A percentile compares a stretch with the other conserved stretches of the same genome.
These are phyloP conservation scores for Penicillium paxilli DNA, from an alignment of 495 filamentous ascomycete genomes.

Conservation along the genomic window DNA sequence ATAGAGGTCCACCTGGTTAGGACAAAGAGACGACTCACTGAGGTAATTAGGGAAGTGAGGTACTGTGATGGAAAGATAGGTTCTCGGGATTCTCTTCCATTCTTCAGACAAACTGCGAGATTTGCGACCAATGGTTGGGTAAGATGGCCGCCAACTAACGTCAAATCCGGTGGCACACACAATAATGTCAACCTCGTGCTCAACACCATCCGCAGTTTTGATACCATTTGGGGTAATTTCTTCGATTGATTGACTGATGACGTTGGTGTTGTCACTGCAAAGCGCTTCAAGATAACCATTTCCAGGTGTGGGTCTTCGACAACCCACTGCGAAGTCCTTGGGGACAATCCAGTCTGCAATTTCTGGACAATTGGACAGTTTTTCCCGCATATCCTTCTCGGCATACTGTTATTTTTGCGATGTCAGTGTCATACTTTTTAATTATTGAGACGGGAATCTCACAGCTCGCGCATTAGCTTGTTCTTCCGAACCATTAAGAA, in stretches of 20 bases:
- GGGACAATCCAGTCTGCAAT: constrained; percentile 9
- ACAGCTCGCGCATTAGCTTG: background rate
- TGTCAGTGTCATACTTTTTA: background rate
- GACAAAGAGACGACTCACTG: constrained; percentile 10
- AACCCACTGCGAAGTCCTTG: constrained; percentile 10
- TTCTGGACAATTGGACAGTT: background rate
- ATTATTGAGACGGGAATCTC: background rate
- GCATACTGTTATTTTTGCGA: background rate
- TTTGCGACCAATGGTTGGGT: background rate
- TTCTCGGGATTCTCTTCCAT: constrained; percentile 11
- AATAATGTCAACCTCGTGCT: constrained; percentile 6
- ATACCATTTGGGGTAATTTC: constrained; percentile 49
- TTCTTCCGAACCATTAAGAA: constrained; percentile 8
- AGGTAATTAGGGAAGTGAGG: constrained; percentile 59
- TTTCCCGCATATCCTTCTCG: constrained; percentile 5
- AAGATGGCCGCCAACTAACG: background rate
- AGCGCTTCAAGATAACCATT: constrained; percentile 41
- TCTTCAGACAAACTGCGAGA: constrained; percentile 4
- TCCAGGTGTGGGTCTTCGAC: constrained; percentile 38
- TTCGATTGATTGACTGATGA: constrained; percentile 46
- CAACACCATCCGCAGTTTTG: constrained; percentile 18
- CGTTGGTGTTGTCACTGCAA: constrained; percentile 43
- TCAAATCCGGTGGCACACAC: constrained; percentile 2
- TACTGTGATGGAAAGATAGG: constrained; percentile 47
- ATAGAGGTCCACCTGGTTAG: background rate